phyloP scores from a whole-genome alignment of 2,329 filamentous ascomycete genomes.

The Fusarium sp. region DNA sequence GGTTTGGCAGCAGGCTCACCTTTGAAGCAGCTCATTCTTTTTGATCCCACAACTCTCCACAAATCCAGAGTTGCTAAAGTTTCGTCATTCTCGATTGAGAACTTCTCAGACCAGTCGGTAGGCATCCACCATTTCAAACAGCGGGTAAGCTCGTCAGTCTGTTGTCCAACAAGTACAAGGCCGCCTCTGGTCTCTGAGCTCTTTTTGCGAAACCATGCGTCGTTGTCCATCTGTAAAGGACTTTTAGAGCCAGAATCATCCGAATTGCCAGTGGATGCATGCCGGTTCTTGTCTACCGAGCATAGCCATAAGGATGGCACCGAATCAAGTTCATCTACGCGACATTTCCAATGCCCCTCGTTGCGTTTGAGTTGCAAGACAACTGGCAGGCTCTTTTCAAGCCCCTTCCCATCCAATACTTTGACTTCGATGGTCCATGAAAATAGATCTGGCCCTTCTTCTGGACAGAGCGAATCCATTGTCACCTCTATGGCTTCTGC shows the following conservation, averaged over 20 bases:
- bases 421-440: background rate
- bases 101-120: background rate
- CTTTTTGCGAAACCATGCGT: background rate
- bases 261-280: too few species aligned
- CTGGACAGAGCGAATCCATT: background rate
- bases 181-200: background rate
- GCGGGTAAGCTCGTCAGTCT: background rate
- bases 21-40: background rate
- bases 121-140: background rate
- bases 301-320: background rate
- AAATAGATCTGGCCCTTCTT: background rate
- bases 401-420: fast-evolving
- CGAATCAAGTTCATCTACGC: background rate
- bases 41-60: background rate
- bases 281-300: background rate
- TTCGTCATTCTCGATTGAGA: too few species aligned
- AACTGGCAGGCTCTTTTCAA: background rate
- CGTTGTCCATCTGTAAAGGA: background rate
- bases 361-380: background rate
- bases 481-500: background rate
- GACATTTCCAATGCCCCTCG: background rate
- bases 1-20: too few species aligned
- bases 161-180: background rate
- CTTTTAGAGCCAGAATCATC: background rate
- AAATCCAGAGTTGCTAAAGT: background rate